Base-by-base conservation (phyloP, 2,329 filamentous ascomycete genomes). In the Sodiomyces alkalinus region DNA sequence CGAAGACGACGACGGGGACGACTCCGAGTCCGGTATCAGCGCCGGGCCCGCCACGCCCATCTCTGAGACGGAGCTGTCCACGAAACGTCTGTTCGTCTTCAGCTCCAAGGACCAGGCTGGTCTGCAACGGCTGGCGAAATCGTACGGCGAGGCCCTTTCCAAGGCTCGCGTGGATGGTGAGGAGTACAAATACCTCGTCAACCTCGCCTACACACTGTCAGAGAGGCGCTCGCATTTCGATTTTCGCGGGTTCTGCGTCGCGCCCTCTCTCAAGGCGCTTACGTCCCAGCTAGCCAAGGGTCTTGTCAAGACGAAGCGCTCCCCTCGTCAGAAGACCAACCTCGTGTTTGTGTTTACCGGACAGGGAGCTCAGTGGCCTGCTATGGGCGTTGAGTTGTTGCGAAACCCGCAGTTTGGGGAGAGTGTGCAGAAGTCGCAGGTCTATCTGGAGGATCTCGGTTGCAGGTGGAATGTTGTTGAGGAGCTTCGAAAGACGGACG, bases 321-420 rank as follows among this genome's bases (percentile, higher is more conserved):
- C n/a, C n/a, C n/a, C n/a, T n/a, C n/a, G n/a, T n/a, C n/a, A n/a
- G n/a, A n/a, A n/a, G n/a, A n/a, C n/a, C n/a, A n/a, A n/a, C n/a
- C n/a, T 39, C 7, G 39, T 31, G n/a, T 40, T 39, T 28, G 34
- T 47, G 17, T 48, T 47, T 29, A 46, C 43, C 3, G 43, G 43
- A 3, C 43, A 46, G 27, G 43, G 43, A 17, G 43, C 43, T 4
- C 43, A 46, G 24, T 46, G 43, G 35, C 33, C 30, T 23, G 30
- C 27, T 24, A 42, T 39, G 40, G 38, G 39, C 4, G 38, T 32
- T 12, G 30, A 40, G 20, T 36, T 43, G 5, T 3, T 35, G 3
- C n/a, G n/a, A n/a, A n/a, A n/a, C n/a, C n/a, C n/a, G n/a, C n/a
- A n/a, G n/a, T n/a, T n/a, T n/a, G n/a, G n/a, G n/a, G n/a, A n/a